phyloP scores from a whole-genome alignment of 1,139 yeast species.

The Hyphopichia wangnamkhiaoensis region DNA sequence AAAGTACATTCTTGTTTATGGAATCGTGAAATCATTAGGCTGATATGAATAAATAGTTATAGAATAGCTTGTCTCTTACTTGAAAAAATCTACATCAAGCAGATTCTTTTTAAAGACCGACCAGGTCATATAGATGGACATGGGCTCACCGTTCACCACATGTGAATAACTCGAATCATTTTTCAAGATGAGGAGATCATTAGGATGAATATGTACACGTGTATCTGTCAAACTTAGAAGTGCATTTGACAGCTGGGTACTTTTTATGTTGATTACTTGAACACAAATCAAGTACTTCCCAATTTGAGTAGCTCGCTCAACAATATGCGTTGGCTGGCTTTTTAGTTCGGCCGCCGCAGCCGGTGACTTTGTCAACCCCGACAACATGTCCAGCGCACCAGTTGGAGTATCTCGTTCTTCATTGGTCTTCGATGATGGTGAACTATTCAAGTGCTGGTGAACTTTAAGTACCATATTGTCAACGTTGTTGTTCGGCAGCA shows the following conservation, averaged over 20 bases:
- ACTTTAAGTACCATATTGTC: background rate
- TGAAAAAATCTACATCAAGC: background rate
- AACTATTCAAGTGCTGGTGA: background rate
- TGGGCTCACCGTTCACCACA: background rate
- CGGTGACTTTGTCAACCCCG: background rate
- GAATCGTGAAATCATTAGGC: too few relatives aligned
- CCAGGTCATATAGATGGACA: background rate
- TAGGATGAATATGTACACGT: background rate
- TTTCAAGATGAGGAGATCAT: background rate
- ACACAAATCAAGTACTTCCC: slow-evolving; percentile 24
- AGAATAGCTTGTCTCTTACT: too few relatives aligned
- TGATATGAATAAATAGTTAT: too few relatives aligned
- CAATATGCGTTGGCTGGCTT: slow-evolving; percentile 18
- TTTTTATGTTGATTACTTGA: slow-evolving; percentile 8
- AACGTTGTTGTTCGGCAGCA: background rate
- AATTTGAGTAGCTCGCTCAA: slow-evolving; percentile 11
- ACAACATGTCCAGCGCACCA: background rate
- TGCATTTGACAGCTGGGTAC: background rate
- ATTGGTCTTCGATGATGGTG: background rate
- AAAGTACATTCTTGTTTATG: too few relatives aligned
- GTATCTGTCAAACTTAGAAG: background rate
- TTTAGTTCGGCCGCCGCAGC: background rate
- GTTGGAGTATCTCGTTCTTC: background rate
- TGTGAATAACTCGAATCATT: background rate
- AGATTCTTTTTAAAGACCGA: background rate